phyloP scores from a whole-genome alignment of 441 rosid species.

The Hypseocharis bilobata region DNA sequence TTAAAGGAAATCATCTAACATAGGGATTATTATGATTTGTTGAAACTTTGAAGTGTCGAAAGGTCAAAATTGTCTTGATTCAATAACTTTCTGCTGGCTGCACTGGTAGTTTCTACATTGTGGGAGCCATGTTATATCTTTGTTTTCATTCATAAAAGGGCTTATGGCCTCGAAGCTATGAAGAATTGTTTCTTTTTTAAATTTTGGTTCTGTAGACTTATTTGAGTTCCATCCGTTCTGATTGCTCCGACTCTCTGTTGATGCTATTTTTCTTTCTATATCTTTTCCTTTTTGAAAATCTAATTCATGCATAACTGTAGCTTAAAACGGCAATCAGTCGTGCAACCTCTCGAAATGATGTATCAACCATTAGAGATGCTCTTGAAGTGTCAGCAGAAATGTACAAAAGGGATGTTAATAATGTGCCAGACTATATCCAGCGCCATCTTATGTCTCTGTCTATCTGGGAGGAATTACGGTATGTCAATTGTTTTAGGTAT shows the following conservation, averaged over 20 bases:
- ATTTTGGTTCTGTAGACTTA: not conserved
- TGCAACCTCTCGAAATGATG: conserved; percentile 87
- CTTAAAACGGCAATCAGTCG: conserved; percentile 89
- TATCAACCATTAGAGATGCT: conserved; percentile 77
- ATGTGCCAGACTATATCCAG: conserved; percentile 82
- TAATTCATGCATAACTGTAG: conserved; percentile 32
- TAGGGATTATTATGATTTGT: not conserved
- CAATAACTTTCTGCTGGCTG: not conserved
- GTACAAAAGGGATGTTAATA: conserved; percentile 82
- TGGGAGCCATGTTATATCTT: not conserved
- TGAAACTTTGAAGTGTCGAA: not conserved
- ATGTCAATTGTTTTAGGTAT: conserved; percentile 6
- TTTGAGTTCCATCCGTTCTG: not conserved
- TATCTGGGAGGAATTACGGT: conserved; percentile 97
- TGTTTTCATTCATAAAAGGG: too few species aligned
- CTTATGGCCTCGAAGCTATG: not conserved
- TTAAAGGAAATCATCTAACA: not conserved
- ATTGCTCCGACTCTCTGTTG: not conserved
- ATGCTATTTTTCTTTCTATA: not conserved
- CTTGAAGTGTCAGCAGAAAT: conserved; percentile 97
- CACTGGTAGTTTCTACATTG: not conserved
- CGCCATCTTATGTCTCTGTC: conserved; percentile 88
- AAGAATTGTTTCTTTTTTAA: not conserved
- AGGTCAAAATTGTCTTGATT: not conserved
- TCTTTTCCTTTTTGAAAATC: not conserved